Conservation (phyloP, 805 yeast genomes). For the Saccharomyces mikatae region DNA sequence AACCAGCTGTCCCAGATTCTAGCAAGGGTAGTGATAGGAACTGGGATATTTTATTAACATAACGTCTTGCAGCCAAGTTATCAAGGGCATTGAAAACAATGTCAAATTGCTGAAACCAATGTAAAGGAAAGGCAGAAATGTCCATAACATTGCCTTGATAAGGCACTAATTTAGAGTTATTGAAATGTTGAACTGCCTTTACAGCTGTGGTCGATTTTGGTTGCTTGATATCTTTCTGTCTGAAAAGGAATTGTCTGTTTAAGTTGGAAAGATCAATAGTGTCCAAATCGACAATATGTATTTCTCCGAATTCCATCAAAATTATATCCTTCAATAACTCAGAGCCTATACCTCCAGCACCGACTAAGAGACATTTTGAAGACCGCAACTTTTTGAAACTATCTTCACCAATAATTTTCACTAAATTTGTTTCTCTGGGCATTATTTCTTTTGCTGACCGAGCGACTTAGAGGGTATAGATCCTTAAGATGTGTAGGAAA, state of each 20-base stretch:
- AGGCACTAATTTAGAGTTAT: slow-evolving; percentile 57
- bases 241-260: slow-evolving; percentile 86
- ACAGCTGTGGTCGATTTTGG: slow-evolving; percentile 82
- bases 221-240: slow-evolving; percentile 82
- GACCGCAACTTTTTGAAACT: slow-evolving; percentile 21
- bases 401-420: slow-evolving; percentile 22
- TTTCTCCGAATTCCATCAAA: slow-evolving; percentile 73
- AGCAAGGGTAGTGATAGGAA: slow-evolving; percentile 67
- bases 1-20: slow-evolving; percentile 95
- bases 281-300: slow-evolving; percentile 89
- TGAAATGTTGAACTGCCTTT: slow-evolving; percentile 70
- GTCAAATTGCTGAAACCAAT: slow-evolving; percentile 72
- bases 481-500: neutral
- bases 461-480: neutral
- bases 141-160: slow-evolving; percentile 88
- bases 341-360: slow-evolving; percentile 97
- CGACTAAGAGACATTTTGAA: slow-evolving; percentile 69
- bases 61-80: slow-evolving; percentile 83
- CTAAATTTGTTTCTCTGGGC: slow-evolving; percentile 19
- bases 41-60: slow-evolving; percentile 77
- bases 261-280: slow-evolving; percentile 88
- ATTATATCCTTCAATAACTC: slow-evolving; percentile 77
- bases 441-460: slow-evolving; percentile 2
- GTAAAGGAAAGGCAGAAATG: slow-evolving; percentile 54
- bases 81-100: slow-evolving; percentile 88